Base-by-base conservation (phyloP, 805 yeast species). In the Jamesozyma jinghongensis region DNA sequence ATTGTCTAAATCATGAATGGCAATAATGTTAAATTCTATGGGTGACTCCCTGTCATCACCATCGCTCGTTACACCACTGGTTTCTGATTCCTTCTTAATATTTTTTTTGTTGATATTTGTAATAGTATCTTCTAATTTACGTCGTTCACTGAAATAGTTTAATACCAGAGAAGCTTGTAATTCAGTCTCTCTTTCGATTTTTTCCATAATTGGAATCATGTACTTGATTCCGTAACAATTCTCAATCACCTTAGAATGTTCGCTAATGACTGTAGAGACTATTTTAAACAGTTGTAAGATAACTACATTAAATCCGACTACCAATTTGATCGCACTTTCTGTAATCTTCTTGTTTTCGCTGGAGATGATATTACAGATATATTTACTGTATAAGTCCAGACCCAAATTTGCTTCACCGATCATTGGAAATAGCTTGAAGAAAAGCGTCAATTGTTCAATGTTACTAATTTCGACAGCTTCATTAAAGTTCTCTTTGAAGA, bases 151-250 rank as follows among this genome's bases (percentile, higher is more conserved):
- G 32, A 46, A 46, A 30, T 40, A 42, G 22, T 46, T 36, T 40
- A 84, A 69, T 3, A 92, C 83, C 34, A 92, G 67, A 1, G 94
- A 94, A 19, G 90, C 81, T 56, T 92, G 98, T n/a, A 88, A 70
- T 56, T 92, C 98, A 25, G 92, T 80, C 56, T 92, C 98, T 37
- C 74, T 68, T 61, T 90, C 95, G 26, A 92, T 80, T 37, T 75
- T 74, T 16, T 73, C 75, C 50, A 88, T 70, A 8, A 90, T 87
- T 27, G 71, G 70, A 3, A 71, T 63, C 69, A 88, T 78, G 13
- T 79, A 78, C 8, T 63, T 47, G 3, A 49, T 45, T 16, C 90
- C 94, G 55, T 92, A 92, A 55, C 79, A 81, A 37, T 70, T 70
- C 32, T 71, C 74, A 20, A 92, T 86, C 31, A 92, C 73, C 10